Percentiles rank a stretch among this genome's conserved stretches.
Evolutionary conservation across 1,284 basidiomycete species (phyloP).

Genomic region (Termitomyces sp.): DNA sequence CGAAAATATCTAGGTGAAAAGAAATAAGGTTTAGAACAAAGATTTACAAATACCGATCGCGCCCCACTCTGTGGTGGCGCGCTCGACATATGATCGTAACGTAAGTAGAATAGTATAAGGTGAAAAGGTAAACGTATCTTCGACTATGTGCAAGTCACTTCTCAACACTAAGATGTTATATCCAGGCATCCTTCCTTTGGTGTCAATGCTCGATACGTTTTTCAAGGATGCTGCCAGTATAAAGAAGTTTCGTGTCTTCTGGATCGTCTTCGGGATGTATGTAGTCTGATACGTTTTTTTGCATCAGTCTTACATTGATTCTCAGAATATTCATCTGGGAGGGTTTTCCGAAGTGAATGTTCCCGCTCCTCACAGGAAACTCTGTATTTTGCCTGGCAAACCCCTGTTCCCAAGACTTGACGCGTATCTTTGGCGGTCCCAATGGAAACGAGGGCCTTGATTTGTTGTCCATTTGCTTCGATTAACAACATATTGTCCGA

Average conservation of each 20-base stretch:
- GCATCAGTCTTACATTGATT: neutral
- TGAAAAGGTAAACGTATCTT: too few species aligned
- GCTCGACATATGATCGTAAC: too few species aligned
- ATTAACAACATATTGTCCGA: slow-evolving; percentile 50
- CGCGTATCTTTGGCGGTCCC: slow-evolving; percentile 55
- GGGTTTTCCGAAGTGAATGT: slow-evolving; percentile 13
- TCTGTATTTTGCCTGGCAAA: slow-evolving; percentile 56
- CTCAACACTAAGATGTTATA: slow-evolving; percentile 65
- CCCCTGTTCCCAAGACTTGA: slow-evolving; percentile 41
- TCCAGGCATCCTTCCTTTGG: slow-evolving; percentile 46
- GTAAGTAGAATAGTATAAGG: too few species aligned
- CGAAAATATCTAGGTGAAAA: too few species aligned
- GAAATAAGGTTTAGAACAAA: too few species aligned
- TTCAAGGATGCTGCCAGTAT: slow-evolving; percentile 44
- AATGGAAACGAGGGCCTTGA: slow-evolving; percentile 41
- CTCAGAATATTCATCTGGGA: slow-evolving; percentile 36
- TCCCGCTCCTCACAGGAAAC: slow-evolving; percentile 25
- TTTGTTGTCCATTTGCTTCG: slow-evolving; percentile 40
- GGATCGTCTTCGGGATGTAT: slow-evolving; percentile 40
- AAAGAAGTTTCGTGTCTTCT: slow-evolving; percentile 43
- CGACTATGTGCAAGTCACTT: too few species aligned
- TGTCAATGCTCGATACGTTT: slow-evolving; percentile 55
- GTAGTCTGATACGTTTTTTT: slow-evolving; percentile 29
- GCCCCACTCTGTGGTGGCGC: too few species aligned
- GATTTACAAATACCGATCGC: too few species aligned